Evolutionary conservation across 768 basidiomycete genomes (phyloP).

Genomic region (Mycena floridula): DNA sequence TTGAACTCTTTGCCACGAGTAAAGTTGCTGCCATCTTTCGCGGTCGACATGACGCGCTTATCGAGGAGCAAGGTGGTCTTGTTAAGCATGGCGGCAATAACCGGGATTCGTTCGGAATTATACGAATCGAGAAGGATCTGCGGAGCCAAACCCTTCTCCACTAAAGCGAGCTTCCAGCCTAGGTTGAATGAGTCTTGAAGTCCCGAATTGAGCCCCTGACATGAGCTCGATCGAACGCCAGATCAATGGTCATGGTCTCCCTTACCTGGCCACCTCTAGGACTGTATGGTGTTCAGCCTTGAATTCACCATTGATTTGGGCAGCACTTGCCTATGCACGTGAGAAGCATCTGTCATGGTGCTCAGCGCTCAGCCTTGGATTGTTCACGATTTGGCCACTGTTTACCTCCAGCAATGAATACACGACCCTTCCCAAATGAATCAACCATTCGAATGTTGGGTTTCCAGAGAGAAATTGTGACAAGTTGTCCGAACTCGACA

Average conservation of each 20-base stretch:
- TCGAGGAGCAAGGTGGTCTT: conserved; percentile 25
- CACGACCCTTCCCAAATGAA: conserved; percentile 33
- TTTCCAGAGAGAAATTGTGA: conserved; percentile 25
- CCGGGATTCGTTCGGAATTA: conserved; percentile 36
- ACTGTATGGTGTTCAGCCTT: too few species aligned
- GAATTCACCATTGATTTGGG: too few species aligned
- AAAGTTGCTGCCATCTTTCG: conserved; percentile 4
- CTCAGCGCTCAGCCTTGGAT: too few species aligned
- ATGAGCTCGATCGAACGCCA: conserved; percentile 11
- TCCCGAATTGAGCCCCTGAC: conserved; percentile 30
- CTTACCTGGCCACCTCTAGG: conserved; percentile 35
- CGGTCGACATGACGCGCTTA: conserved; percentile 12
- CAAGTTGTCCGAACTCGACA: conserved; percentile 23
- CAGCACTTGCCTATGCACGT: conserved; percentile 32
- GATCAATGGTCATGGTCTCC: not conserved
- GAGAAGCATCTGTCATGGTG: conserved; percentile 44
- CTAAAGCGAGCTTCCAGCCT: conserved; percentile 39
- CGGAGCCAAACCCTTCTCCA: conserved; percentile 28
- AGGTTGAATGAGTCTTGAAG: conserved; percentile 36
- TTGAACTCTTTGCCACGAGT: conserved; percentile 13
- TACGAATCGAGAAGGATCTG: conserved; percentile 33
- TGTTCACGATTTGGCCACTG: too few species aligned
- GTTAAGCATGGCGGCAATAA: conserved; percentile 39
- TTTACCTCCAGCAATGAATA: conserved; percentile 43
- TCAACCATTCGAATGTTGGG: conserved; percentile 45